These are phyloP conservation scores for Microdochium bolleyi DNA, from an alignment of 2,329 filamentous ascomycete genomes.

Conservation along the genomic window DNA sequence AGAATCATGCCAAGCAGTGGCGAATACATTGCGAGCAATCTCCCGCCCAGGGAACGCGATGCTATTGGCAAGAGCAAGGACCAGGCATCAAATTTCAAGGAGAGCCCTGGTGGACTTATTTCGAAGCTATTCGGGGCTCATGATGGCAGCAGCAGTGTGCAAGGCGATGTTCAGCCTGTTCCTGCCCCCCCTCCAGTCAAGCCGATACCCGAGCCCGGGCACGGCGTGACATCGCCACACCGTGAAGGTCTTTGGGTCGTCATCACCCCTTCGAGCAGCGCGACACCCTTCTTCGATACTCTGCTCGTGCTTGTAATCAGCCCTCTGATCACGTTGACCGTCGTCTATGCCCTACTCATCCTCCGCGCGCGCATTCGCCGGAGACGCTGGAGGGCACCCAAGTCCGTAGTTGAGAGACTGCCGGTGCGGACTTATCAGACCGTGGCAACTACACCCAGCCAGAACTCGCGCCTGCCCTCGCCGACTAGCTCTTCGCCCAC, in stretches of 20 bases:
- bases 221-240: conserved; percentile 28
- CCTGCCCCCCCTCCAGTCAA: conserved; percentile 12
- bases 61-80: conserved; percentile 17
- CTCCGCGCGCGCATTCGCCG: conserved; percentile 82
- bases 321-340: conserved; percentile 81
- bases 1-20: conserved; percentile 67
- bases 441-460: conserved; percentile 54
- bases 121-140: conserved; percentile 43
- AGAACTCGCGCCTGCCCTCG: conserved; percentile 52
- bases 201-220: conserved; percentile 12
- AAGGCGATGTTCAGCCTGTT: conserved; percentile 21
- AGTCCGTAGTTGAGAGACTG: conserved; percentile 89
- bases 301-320: conserved; percentile 94
- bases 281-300: conserved; percentile 91
- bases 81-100: conserved; percentile 10
- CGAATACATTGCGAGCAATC: conserved; percentile 48
- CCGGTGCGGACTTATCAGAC: conserved; percentile 94
- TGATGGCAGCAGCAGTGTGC: conserved; percentile 19
- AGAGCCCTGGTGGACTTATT: conserved; percentile 26
- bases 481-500: conserved; percentile 61
- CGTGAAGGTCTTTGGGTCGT: conserved; percentile 93
- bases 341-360: conserved; percentile 84
- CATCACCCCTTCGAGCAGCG: conserved; percentile 80
- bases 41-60: conserved; percentile 20
- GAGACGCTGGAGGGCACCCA: conserved; percentile 91